Evolutionary conservation across 2,329 filamentous ascomycete species (phyloP), one percentile per base, ranked within the genome.

Genomic region (Pleurostoma richardsiae): DNA sequence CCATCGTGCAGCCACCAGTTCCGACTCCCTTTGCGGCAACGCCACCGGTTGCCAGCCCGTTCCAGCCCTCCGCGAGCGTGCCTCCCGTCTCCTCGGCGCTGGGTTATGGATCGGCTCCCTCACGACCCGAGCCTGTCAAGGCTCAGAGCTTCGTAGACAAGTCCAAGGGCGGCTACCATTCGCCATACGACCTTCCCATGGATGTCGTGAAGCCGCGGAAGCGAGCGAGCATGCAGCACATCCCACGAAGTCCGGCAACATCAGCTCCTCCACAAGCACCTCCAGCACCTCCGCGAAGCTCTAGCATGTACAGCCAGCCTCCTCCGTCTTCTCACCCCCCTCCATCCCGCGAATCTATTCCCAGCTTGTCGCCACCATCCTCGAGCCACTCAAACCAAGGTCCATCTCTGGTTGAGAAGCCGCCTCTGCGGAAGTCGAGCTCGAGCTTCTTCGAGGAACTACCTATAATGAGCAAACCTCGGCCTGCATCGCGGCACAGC

Each of bases 131-230:
- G 51, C 56, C 77, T 49, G 66, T 67, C 30, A 83, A 82, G 66
- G 74, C 81, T 1, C 83, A 95, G 62, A 97, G 92, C 66, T 99
- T 96, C 65, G 89, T 80, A 5, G 86, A 92, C 64, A 95, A 95
- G 65, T 73, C 89, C 3, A 97, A 95, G 67, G 88, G 88, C 47
- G 91, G 92, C 6, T 99, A 99, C 63, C 79, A 86, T 42, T 97
- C 92, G 26, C 94, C 94, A 0, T 99, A 96, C 58, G 95, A 99
- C 68, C 74, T 99, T 26, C 94, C 94, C 4, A 88, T 94, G 67
- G 92, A 96, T 46, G 79, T 99, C 30, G 79, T 86, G 29, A 86
- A 86, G 55, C 82, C 86, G 58, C 75, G 83, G 63, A 85, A 86
- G 71, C 74, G 85, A 44, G 64, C 72, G 5, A 82, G 78, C 58